Evolutionary conservation across 768 basidiomycete genomes (phyloP), one percentile per base, ranked within the genome.

Genomic region (Royoungia palumana): DNA sequence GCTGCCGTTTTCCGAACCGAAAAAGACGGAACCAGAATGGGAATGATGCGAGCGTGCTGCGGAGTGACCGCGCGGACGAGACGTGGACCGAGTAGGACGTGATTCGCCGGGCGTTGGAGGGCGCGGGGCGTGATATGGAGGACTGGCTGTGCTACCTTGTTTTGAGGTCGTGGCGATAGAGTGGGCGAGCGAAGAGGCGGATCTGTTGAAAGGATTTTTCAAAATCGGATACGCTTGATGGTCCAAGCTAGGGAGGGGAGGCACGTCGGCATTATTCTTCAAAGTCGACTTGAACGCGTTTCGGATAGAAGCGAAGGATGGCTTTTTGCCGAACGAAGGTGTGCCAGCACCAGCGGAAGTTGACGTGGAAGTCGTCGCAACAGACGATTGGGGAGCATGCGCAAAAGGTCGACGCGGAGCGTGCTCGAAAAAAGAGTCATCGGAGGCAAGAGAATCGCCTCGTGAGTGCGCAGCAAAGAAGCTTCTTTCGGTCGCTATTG

Each of bases 271-370:
- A 46, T 68, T 74, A 59, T 78, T 88, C 47, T 76, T 75, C 5
- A 58, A 39, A 38, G 57, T 55, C 38, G 78, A 80, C 67, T 88
- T 92, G 76, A 93, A 91, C 4, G 89, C 89, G 62, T 90, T 90
- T 35, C 88, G 82, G 50, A 93, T 81, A 14, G 88, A 91, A 2
- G 89, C 89, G 51, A 93, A 91, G 0, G 89, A 92, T 3, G 86
- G 67, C 59, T 93, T 93, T 72, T 89, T 89, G 36, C 80, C 72
- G 61, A 89, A 87, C 1, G 81, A 73, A n/a, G 80, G 69, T 37
- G 59, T 54, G 30, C 41, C 45, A 8, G 58, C 30, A 21, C 45
- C 48, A 2, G 53, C 44, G 25, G 62, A 64, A 0, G 37, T 44
- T 3, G 57, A 47, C 0, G 62, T 66, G 39, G 69, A 59, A 1